Conservation (phyloP, 208 protist genomes). For the Trichomonas tenax region DNA sequence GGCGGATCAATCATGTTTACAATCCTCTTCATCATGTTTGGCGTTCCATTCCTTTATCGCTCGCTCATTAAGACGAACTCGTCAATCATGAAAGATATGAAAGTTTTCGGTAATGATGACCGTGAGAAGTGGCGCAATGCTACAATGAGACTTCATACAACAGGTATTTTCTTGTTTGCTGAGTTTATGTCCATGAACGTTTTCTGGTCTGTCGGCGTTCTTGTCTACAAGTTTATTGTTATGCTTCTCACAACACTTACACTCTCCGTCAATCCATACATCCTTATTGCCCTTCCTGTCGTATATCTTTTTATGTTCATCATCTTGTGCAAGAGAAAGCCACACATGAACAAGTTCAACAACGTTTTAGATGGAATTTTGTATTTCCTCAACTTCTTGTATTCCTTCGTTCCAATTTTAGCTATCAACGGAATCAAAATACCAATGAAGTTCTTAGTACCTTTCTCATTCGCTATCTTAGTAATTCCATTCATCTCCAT, state of each 20-base stretch:
- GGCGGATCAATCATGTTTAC: neutral
- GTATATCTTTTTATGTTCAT: neutral
- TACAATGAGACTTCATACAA: neutral
- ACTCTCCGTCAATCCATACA: neutral
- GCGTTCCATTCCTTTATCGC: neutral
- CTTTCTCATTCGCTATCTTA: neutral
- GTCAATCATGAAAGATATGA: neutral
- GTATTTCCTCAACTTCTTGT: neutral
- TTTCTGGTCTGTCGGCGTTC: neutral
- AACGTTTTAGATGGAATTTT: neutral
- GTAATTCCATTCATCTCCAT: neutral
- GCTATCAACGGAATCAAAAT: neutral
- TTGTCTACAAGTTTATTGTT: neutral
- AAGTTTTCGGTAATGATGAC: neutral
- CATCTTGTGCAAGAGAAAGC: neutral
- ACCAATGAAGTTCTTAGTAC: neutral
- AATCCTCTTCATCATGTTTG: neutral
- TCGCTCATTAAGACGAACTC: neutral
- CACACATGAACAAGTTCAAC: neutral
- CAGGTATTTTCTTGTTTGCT: neutral
- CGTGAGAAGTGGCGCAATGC: neutral
- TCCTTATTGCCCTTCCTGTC: neutral
- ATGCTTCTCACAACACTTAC: neutral
- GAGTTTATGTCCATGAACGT: neutral
- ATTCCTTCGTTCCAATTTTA: neutral